Conservation (phyloP, 257 asterid genomes). For the Scutellaria galericulata region DNA sequence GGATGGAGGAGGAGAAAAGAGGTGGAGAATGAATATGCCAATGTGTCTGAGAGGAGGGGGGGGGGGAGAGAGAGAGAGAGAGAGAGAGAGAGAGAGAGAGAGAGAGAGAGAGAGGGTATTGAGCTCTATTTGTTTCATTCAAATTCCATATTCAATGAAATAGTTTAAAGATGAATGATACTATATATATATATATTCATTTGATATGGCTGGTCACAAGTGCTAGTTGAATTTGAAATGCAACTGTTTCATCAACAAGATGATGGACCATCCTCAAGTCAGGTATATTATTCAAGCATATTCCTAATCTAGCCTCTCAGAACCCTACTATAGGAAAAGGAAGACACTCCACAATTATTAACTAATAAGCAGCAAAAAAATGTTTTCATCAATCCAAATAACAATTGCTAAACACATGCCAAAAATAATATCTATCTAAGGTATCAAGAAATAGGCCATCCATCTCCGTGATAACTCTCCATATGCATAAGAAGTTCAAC, state of each 20-base stretch:
- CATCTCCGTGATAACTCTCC: slow-evolving; percentile 19
- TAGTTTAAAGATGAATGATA: not conserved
- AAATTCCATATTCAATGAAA: not conserved
- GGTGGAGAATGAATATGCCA: not conserved
- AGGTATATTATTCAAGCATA: slow-evolving; percentile 7
- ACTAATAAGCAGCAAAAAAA: not conserved
- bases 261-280: not conserved
- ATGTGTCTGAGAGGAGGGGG: not conserved
- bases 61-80: too few species aligned
- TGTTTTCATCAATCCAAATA: slow-evolving; percentile 10
- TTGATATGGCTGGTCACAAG: slow-evolving; percentile 1
- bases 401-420: slow-evolving; percentile 14
- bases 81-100: too few species aligned
- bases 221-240: not conserved
- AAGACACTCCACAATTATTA: slow-evolving; percentile 14
- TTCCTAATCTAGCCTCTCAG: slow-evolving; percentile 12
- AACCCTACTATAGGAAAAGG: not conserved
- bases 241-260: slow-evolving; percentile 7
- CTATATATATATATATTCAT: slow-evolving; percentile 3
- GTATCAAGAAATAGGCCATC: slow-evolving; percentile 20
- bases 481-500: not conserved
- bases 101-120: not conserved
- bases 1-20: not conserved
- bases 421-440: slow-evolving; percentile 14
- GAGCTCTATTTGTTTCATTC: not conserved